These are phyloP conservation scores for Parastagonospora avenae DNA, from an alignment of 2,329 filamentous ascomycete species.

Conservation along the genomic window DNA sequence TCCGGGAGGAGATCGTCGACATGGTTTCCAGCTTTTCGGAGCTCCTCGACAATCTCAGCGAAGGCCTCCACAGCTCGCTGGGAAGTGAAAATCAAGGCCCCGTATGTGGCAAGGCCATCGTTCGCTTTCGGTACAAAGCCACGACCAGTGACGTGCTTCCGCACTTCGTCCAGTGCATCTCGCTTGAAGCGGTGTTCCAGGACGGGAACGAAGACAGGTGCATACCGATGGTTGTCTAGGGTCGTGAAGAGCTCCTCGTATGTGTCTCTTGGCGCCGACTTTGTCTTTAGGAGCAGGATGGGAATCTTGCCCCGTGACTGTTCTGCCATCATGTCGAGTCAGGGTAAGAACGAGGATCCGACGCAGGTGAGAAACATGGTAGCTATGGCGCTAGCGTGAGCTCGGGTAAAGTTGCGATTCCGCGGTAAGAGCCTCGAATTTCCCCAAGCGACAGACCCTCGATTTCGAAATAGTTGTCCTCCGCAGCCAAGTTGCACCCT, in stretches of 20 bases:
- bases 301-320: conserved; percentile 49
- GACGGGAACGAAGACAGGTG: conserved; percentile 75
- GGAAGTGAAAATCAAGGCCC: conserved; percentile 83
- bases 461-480: conserved; percentile 23
- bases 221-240: conserved; percentile 56
- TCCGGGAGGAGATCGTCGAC: conserved; percentile 47
- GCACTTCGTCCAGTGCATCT: conserved; percentile 61
- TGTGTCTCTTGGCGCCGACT: conserved; percentile 70
- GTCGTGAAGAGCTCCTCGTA: conserved; percentile 71
- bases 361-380: neutral
- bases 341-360: conserved; percentile 5
- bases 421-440: conserved; percentile 28
- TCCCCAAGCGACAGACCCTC: conserved; percentile 16
- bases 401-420: conserved; percentile 30
- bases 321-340: conserved; percentile 26
- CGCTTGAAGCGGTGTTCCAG: conserved; percentile 72
- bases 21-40: conserved; percentile 45
- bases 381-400: conserved; percentile 1
- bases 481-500: conserved; percentile 7
- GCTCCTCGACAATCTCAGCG: conserved; percentile 63
- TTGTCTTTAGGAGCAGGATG: conserved; percentile 78
- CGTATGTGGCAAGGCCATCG: conserved; percentile 56
- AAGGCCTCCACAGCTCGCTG: conserved; percentile 85
- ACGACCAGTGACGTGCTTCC: conserved; percentile 55
- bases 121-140: conserved; percentile 41